phyloP scores from a whole-genome alignment of 352 stramenopile species.

The Phytophthora boehmeriae region DNA sequence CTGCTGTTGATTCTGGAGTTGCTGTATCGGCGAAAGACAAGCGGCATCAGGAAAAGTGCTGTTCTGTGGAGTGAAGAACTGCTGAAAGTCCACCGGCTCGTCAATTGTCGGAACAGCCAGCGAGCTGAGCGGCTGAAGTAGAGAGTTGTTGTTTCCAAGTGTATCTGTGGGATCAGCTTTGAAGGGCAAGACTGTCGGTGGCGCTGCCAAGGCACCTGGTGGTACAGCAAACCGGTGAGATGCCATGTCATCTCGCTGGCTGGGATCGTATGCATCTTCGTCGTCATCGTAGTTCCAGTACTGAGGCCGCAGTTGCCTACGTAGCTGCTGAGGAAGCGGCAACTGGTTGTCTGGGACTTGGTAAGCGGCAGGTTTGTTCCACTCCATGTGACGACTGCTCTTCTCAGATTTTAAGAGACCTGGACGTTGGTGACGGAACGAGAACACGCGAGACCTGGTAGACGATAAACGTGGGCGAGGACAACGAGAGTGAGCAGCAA shows the following conservation, averaged over 20 bases:
- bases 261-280: conserved; percentile 16
- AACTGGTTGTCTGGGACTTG: conserved; percentile 19
- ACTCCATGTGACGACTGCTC: conserved; percentile 43
- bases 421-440: conserved; percentile 21
- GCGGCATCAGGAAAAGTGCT: conserved; percentile 7
- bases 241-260: conserved; percentile 1
- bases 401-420: conserved; percentile 40
- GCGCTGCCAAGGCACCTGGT: not conserved
- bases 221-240: conserved; percentile 4
- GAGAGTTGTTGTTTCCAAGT: conserved; percentile 4
- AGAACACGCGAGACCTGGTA: conserved; percentile 13
- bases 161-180: conserved; percentile 15
- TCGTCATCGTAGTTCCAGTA: conserved; percentile 20
- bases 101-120: conserved; percentile 33
- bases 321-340: conserved; percentile 14
- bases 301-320: conserved; percentile 7
- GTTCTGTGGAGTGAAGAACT: conserved; percentile 23
- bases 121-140: conserved; percentile 13
- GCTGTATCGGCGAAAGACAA: conserved; percentile 7
- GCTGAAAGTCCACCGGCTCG: conserved; percentile 32
- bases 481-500: conserved; percentile 11
- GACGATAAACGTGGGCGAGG: not conserved
- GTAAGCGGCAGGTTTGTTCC: conserved; percentile 24
- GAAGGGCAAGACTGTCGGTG: conserved; percentile 10
- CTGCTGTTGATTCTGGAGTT: not conserved